A percentile compares a stretch with the other conserved stretches of the same genome.
phyloP scores from a whole-genome alignment of 768 basidiomycete genomes.

The Asterophora parasitica region DNA sequence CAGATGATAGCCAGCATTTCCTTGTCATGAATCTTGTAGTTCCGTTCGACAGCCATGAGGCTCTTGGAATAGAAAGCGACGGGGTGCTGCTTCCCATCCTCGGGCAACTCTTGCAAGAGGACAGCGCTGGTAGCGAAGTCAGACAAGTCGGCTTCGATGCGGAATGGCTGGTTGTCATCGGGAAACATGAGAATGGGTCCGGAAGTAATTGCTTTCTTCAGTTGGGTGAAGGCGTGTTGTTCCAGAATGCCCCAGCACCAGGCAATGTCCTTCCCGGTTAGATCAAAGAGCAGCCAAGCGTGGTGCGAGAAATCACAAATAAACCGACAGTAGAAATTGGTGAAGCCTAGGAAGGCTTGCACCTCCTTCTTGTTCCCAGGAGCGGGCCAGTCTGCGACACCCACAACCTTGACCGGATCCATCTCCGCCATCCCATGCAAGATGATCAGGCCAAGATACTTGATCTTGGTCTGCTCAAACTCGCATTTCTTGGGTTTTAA shows the following conservation, averaged over 20 bases:
- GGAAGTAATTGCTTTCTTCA: too few relatives aligned
- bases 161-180: too few relatives aligned
- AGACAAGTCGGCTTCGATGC: too few relatives aligned
- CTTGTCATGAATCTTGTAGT: slow-evolving; percentile 39
- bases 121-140: too few relatives aligned
- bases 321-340: slow-evolving; percentile 32
- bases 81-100: background rate
- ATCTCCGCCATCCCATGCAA: too few relatives aligned
- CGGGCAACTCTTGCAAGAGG: background rate
- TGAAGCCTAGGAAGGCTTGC: slow-evolving; percentile 38
- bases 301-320: slow-evolving; percentile 24
- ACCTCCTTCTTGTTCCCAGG: slow-evolving; percentile 24
- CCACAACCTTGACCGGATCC: too few relatives aligned
- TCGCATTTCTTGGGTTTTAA: too few relatives aligned
- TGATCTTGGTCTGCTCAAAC: too few relatives aligned
- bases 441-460: too few relatives aligned
- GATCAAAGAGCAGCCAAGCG: slow-evolving; percentile 13
- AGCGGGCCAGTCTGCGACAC: slow-evolving; percentile 8
- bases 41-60: slow-evolving; percentile 8
- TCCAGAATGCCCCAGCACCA: slow-evolving; percentile 4
- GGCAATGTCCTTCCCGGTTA: slow-evolving; percentile 18
- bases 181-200: too few relatives aligned
- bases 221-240: too few relatives aligned
- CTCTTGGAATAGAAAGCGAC: background rate
- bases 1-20: slow-evolving; percentile 40